phyloP scores from a whole-genome alignment of 352 stramenopile species.

The Pythium grandisporangium region DNA sequence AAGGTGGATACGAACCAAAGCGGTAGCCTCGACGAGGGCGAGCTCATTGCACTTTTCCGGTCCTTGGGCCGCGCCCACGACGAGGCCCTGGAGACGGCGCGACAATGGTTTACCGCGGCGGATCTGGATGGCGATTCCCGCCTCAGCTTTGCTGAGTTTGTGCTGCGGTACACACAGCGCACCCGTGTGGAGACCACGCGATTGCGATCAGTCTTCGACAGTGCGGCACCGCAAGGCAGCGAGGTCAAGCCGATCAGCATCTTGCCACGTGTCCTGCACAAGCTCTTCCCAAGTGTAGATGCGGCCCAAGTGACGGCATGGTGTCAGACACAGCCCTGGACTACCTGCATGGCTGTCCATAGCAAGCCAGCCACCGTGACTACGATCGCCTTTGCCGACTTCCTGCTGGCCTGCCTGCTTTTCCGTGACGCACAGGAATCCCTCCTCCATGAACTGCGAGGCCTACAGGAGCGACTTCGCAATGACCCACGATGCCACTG shows the following conservation, averaged over 20 bases:
- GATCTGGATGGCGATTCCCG: constrained; percentile 20
- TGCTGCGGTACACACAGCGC: constrained; percentile 48
- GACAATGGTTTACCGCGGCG: constrained; percentile 25
- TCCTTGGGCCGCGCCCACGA: constrained; percentile 11
- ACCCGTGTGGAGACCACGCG: constrained; percentile 20
- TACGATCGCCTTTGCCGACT: constrained; percentile 41
- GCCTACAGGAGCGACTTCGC: constrained; percentile 9
- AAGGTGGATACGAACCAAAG: constrained; percentile 22
- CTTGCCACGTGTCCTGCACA: background rate
- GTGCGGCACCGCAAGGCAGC: background rate
- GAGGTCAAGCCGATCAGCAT: background rate
- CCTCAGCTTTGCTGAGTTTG: constrained; percentile 55
- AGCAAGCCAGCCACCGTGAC: background rate
- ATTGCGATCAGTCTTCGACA: constrained; percentile 27
- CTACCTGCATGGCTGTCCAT: background rate
- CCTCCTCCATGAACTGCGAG: constrained; percentile 10
- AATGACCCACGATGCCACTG: constrained; percentile 36
- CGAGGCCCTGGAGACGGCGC: constrained; percentile 12
- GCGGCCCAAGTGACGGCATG: constrained; percentile 5
- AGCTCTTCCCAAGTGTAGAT: constrained; percentile 7
- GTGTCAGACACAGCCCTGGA: constrained; percentile 6
- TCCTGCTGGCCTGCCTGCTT: constrained; percentile 42
- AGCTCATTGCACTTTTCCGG: constrained; percentile 7
- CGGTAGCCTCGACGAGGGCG: constrained; percentile 20
- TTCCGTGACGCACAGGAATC: constrained; percentile 24